phyloP scores from a whole-genome alignment of 371 early-diverging fungal genomes.

The Smittium culicis region DNA sequence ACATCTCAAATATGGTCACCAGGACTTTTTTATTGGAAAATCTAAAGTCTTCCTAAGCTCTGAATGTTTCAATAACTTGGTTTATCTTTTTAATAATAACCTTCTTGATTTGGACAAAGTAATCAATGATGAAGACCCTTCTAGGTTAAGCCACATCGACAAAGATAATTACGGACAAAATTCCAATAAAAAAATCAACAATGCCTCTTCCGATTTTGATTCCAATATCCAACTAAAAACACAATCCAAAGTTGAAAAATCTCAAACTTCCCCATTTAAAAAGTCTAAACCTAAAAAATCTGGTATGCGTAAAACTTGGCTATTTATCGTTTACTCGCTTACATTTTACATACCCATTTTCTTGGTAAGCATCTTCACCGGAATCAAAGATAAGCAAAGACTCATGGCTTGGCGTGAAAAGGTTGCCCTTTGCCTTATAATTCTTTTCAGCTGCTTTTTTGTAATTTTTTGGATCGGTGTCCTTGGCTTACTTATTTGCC shows the following conservation, averaged over 20 bases:
- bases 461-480: constrained; percentile 83
- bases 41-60: constrained; percentile 57
- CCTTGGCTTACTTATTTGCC: constrained; percentile 79
- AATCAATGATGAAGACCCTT: background rate
- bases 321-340: constrained; percentile 53
- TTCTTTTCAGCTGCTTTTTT: constrained; percentile 58
- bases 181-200: constrained; percentile 10
- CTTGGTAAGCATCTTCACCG: constrained; percentile 41
- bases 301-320: constrained; percentile 40
- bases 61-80: constrained; percentile 50
- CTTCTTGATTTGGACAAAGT: constrained; percentile 8
- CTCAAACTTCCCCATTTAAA: constrained; percentile 19
- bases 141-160: background rate
- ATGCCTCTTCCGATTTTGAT: background rate
- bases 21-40: constrained; percentile 51
- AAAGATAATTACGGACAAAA: constrained; percentile 23
- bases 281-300: constrained; percentile 15
- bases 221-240: background rate
- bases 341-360: constrained; percentile 76
- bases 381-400: constrained; percentile 67
- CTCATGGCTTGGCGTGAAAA: constrained; percentile 95
- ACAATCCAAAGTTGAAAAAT: constrained; percentile 10
- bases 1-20: constrained; percentile 39
- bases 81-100: constrained; percentile 40
- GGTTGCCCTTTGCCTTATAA: constrained; percentile 75